These are phyloP conservation scores for Flaveria floridana DNA, from an alignment of 140 eudicot species.

Conservation along the genomic window DNA sequence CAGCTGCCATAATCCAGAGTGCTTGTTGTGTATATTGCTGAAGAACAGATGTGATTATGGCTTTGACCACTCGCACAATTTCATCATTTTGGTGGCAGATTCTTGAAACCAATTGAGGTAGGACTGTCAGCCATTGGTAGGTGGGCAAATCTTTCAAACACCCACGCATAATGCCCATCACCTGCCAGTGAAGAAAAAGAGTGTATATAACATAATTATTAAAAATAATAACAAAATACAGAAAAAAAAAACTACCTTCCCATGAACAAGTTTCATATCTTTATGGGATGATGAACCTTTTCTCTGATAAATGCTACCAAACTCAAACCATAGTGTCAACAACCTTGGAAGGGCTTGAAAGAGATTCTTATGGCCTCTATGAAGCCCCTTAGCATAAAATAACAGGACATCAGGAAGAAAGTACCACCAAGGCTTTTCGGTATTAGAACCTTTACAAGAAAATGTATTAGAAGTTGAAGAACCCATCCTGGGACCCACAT, in stretches of 20 bases:
- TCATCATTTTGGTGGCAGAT: constrained; percentile 97
- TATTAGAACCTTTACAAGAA: constrained; percentile 32
- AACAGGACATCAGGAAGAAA: constrained; percentile 80
- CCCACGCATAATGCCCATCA: constrained; percentile 81
- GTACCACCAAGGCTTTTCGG: constrained; percentile 81
- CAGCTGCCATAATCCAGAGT: constrained; percentile 99
- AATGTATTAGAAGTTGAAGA: constrained; percentile 44
- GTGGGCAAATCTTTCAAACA: constrained; percentile 89
- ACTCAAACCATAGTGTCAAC: constrained; percentile 95
- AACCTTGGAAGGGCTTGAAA: constrained; percentile 98
- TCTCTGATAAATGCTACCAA: constrained; percentile 74
- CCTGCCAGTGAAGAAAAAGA: constrained; percentile 43
- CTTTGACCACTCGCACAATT: constrained; percentile 71
- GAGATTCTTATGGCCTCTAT: constrained; percentile 92
- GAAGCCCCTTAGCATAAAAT: constrained; percentile 97
- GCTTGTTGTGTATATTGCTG: constrained; percentile 90
- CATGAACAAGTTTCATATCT: constrained; percentile 65
- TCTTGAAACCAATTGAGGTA: constrained; percentile 94
- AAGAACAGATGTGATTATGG: constrained; percentile 78
- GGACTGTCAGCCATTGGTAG: constrained; percentile 91
- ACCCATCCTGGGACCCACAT: constrained; percentile 44
- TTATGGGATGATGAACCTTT: constrained; percentile 57
- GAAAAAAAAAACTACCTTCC: constrained; percentile 52
- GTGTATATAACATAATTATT: not conserved
- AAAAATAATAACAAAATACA: not conserved